A percentile compares a stretch with the other conserved stretches of the same genome.
Evolutionary conservation across 345 rosid species (phyloP).

Genomic region (Pistacia atlantica): DNA sequence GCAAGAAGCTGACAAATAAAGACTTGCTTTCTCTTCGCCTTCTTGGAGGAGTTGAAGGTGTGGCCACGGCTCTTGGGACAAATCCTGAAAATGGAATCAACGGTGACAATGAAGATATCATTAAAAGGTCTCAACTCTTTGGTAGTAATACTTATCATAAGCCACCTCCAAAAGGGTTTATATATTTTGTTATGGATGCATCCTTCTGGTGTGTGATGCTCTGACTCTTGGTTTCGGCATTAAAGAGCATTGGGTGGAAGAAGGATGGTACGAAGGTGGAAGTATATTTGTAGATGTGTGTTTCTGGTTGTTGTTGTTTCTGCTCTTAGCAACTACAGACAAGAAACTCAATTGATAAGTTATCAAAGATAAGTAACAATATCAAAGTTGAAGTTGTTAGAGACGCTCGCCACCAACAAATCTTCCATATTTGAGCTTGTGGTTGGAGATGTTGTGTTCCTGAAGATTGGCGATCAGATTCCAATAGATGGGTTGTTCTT

Average conservation of each 20-base stretch:
- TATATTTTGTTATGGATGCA: constrained; percentile 59
- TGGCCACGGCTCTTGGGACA: constrained; percentile 55
- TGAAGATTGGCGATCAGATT: constrained; percentile 59
- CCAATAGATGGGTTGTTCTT: constrained; percentile 60
- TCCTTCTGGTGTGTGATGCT: constrained; percentile 49
- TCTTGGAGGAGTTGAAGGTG: constrained; percentile 55
- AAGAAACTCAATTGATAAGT: constrained; percentile 50
- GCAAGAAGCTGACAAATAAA: constrained; percentile 35
- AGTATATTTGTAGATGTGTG: constrained; percentile 50
- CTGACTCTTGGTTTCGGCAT: constrained; percentile 52
- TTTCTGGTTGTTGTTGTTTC: constrained; percentile 51
- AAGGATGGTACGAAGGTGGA: constrained; percentile 72
- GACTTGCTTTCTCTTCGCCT: constrained; percentile 32
- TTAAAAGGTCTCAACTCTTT: constrained; percentile 37
- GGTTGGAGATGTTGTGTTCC: constrained; percentile 59
- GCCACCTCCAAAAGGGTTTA: constrained; percentile 67
- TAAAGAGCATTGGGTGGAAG: constrained; percentile 49
- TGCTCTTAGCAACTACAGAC: constrained; percentile 52
- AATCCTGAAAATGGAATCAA: constrained; percentile 47
- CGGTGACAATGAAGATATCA: constrained; percentile 40
- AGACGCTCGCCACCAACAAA: constrained; percentile 39
- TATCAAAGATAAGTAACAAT: constrained; percentile 49
- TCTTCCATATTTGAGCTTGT: constrained; percentile 60
- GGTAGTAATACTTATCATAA: constrained; percentile 62
- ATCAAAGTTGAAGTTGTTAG: constrained; percentile 53